Evolutionary conservation across 2,329 filamentous ascomycete species (phyloP), one percentile per base, ranked within the genome.

Genomic region (Penicillium sp.): DNA sequence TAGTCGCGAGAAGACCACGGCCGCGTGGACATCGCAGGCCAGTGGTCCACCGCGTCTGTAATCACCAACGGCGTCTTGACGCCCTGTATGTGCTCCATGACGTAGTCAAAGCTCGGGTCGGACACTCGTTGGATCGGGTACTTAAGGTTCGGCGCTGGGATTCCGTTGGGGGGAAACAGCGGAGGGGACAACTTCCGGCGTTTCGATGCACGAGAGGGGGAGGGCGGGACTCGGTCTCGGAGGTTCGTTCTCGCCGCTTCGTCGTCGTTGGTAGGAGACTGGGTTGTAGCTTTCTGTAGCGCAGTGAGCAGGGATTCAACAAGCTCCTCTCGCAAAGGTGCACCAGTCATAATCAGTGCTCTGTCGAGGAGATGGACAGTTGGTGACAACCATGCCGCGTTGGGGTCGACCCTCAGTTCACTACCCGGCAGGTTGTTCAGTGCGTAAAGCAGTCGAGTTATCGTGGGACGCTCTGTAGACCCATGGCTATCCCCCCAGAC

Each of bases 1-100:
- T 97, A 97, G 0, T 81, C 79, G 0, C 89, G 88, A n/a, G 83
- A 86, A 8, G 80, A 83, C 95, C 95, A 99, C 0, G 87, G 86
- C 1, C 83, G 82, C 0, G 83, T 79, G 2, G 80, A 82, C n/a
- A 90, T 76, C 0, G 94, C 93, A 0, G 93, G 92, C 94, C 94
- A 98, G 66, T 87, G 78, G 0, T 83, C 75, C 2, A 91, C 82
- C 1, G 89, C 79, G 56, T 85, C 84, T 0, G 85, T 86, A 48
- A 98, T 88, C 9, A 97, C 82, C 4, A 96, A 67, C 0, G 94
- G 92, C 1, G 76, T 75, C 56, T 81, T 75, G 9, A 66, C 64
- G 5, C 79, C 71, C 23, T 77, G 73, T 46, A 92, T 84, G 71
- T 90, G 85, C 1, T 77, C 72, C 62, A 91, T 85, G 71, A 93